Evolutionary conservation across 1,284 basidiomycete species (phyloP).

Genomic region (Trichosporon ovoides): DNA sequence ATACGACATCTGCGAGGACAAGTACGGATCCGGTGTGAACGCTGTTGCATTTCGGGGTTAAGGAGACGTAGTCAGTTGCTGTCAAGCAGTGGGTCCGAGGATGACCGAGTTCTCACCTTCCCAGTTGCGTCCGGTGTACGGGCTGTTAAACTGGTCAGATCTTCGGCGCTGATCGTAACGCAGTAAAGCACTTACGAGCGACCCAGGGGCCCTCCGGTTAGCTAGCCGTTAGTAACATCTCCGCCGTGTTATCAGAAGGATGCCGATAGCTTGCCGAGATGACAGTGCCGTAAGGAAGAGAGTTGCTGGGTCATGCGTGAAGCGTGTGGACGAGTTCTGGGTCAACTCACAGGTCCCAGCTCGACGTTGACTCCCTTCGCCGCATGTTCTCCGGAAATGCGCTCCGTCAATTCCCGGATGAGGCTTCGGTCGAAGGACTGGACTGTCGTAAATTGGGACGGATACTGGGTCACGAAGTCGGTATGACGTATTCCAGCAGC

Average conservation of each 20-base stretch:
- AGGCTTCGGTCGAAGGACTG: constrained; percentile 52
- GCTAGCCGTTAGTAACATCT: constrained; percentile 19
- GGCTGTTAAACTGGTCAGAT: constrained; percentile 20
- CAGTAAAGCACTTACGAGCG: constrained; percentile 31
- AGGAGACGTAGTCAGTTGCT: not conserved
- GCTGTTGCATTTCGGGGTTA: constrained; percentile 22
- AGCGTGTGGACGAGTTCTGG: not conserved
- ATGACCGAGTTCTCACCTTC: constrained; percentile 32
- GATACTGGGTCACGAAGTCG: constrained; percentile 49
- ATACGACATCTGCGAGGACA: constrained; percentile 45
- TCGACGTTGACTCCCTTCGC: constrained; percentile 46
- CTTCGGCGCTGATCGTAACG: not conserved
- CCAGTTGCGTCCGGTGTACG: constrained; percentile 49
- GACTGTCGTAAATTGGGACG: constrained; percentile 50
- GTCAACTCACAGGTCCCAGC: constrained; percentile 36
- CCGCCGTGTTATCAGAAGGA: not conserved
- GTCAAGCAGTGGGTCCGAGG: not conserved
- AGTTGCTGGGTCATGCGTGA: not conserved
- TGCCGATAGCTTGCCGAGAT: too few relatives aligned
- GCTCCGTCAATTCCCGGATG: constrained; percentile 46
- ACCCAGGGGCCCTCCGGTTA: constrained; percentile 50
- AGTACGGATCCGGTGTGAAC: constrained; percentile 48
- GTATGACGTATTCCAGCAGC: constrained; percentile 50
- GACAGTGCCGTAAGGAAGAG: not conserved
- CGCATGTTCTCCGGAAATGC: constrained; percentile 52